Evolutionary conservation across 371 early-diverging fungal genomes (phyloP).

Genomic region (Quaeritorhiza haematococci): DNA sequence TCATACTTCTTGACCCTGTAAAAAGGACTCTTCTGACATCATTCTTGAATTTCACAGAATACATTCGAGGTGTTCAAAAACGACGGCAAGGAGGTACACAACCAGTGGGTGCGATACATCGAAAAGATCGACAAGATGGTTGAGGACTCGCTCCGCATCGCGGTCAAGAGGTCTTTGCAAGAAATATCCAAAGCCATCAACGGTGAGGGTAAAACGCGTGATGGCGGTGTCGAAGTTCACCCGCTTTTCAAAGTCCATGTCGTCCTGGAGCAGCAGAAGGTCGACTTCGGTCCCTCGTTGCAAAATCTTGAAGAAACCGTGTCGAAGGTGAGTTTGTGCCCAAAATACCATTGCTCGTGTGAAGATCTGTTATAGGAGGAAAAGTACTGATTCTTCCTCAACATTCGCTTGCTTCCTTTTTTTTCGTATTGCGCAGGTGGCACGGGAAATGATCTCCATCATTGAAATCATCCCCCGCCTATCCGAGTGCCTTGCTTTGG

Average conservation of each 20-base stretch:
- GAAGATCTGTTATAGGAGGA: too few species aligned
- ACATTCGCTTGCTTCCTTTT: background rate
- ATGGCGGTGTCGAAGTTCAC: constrained; percentile 42
- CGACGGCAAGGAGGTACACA: constrained; percentile 47
- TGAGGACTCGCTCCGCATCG: constrained; percentile 44
- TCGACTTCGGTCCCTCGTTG: constrained; percentile 49
- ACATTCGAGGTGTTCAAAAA: constrained; percentile 43
- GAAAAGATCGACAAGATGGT: constrained; percentile 41
- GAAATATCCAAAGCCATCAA: constrained; percentile 52
- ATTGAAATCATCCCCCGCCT: constrained; percentile 37
- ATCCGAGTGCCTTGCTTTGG: constrained; percentile 14
- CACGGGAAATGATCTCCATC: constrained; percentile 46
- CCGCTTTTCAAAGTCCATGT: constrained; percentile 57
- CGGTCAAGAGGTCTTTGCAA: constrained; percentile 47
- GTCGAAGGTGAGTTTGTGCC: constrained; percentile 17
- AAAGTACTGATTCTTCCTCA: too few species aligned
- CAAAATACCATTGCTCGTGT: too few species aligned
- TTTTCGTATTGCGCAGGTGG: constrained; percentile 9
- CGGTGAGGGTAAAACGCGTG: constrained; percentile 49
- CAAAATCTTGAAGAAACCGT: constrained; percentile 43
- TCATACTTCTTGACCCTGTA: too few species aligned
- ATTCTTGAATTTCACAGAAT: too few species aligned
- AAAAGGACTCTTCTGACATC: too few species aligned
- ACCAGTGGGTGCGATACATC: constrained; percentile 43
- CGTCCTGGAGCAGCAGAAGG: constrained; percentile 44